phyloP scores from a whole-genome alignment of 2,329 filamentous ascomycete species.

The Diplodia scrobiculata region DNA sequence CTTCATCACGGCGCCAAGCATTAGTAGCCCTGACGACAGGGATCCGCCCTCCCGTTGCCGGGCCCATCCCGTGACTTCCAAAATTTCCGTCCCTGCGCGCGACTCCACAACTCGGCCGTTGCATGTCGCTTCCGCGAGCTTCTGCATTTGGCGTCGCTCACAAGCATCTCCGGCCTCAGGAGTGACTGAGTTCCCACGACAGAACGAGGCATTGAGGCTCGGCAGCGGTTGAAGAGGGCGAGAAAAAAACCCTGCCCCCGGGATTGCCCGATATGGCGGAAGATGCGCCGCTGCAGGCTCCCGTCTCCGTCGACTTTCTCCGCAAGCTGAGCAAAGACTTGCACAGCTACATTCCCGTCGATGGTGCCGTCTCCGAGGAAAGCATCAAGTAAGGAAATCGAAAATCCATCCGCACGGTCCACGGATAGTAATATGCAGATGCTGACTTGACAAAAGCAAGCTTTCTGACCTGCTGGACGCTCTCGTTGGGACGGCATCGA shows the following conservation, averaged over 20 bases:
- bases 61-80: conserved; percentile 26
- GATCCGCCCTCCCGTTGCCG: neutral
- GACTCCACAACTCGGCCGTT: neutral
- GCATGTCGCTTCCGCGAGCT: neutral
- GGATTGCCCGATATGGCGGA: conserved; percentile 25
- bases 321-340: conserved; percentile 27
- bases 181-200: neutral
- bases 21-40: conserved; percentile 6
- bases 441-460: conserved; percentile 37
- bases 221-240: neutral
- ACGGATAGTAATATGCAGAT: neutral
- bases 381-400: conserved; percentile 25
- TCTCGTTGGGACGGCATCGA: conserved; percentile 41
- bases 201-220: neutral
- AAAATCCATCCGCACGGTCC: neutral
- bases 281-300: conserved; percentile 5
- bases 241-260: neutral
- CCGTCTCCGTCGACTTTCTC: conserved; percentile 18
- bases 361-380: conserved; percentile 13
- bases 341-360: conserved; percentile 10
- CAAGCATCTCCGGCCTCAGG: neutral
- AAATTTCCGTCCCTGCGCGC: conserved; percentile 19
- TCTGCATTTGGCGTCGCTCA: neutral
- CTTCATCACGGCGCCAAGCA: conserved; percentile 26
- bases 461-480: conserved; percentile 38